Base-by-base conservation (phyloP, 2,329 filamentous ascomycete genomes). In the Chaetomium olivaceum region DNA sequence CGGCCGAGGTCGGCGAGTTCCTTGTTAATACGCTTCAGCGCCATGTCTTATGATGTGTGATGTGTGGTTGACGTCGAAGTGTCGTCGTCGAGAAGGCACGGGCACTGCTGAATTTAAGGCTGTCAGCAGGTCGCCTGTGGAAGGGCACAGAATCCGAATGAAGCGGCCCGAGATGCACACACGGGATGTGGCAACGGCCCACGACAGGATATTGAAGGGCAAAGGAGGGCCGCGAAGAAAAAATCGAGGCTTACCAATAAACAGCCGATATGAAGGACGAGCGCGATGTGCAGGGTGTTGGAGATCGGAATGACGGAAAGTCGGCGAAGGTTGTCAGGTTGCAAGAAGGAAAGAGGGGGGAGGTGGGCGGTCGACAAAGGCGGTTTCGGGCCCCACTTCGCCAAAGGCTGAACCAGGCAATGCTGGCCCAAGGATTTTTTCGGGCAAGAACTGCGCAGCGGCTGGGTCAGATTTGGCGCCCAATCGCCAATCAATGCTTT, bases 21-120 rank as follows among this genome's bases (percentile, higher is more conserved):
- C 89, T 93, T 95, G 87, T 94, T 94, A 82, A 95, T 95, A 81
- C 91, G 89, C 90, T 95, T 95, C 76, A 95, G 87, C 81, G 91
- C 91, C 91, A 95, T 95, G 76, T 72, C 68, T 71, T 69, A 63
- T 62, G 71, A 63, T 70, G 61, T 71, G 66, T 63, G 67, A 58
- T 66, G 67, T 64, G 63, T 69, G 68, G 69, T 69, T 71, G 64
- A 63, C 65, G 59, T 58, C 65, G 65, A 66, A 46, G 36, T 61
- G 63, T 64, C 61, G 63, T 64, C 61, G 68, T 71, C 61, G 65
- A 69, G 64, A 65, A 61, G 55, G 55, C 61, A 64, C 56, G 58
- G 63, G 60, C 31, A 60, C 67, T 71, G 67, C 52, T 68, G 68
- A 58, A 71, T 73, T 71, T 67, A 71, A 70, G 68, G 67, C 66